Evolutionary conservation across 495 filamentous ascomycete genomes (phyloP), one percentile per base, ranked within the genome.

Genomic region (Choiromyces venosus): DNA sequence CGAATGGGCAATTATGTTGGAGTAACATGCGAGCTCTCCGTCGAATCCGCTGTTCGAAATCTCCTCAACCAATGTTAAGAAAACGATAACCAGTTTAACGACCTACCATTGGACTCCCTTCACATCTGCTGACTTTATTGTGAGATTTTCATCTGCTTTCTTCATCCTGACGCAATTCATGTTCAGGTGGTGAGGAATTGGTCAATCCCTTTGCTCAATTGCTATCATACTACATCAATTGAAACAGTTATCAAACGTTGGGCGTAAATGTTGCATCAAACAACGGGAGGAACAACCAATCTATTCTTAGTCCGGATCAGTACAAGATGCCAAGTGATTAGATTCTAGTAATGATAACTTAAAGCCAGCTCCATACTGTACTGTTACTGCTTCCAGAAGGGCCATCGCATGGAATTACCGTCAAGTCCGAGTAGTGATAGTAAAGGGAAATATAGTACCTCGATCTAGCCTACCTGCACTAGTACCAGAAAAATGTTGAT

Each of bases 221-320:
- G 2, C 46, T 29, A 61, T 29, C 14, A n/a, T 10, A 29, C 52
- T 4, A 29, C 52, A 61, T 61, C 52, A 61, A 61, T 61, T 61
- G 52, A 61, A 61, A 61, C 52, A 29, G 25, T 29, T 61, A 61
- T 61, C 52, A 61, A 61, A 61, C 52, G 10, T 61, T 61, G n/a
- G 52, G 19, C 10, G 12, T 1, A 61, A 29, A 25, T 61, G n/a
- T 14, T 29, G 52, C 9, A 2, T n/a, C n/a, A 1, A 29, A 29
- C 39, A 40, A 14, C 39, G 18, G 39, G 39, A 40, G 18, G 14
- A n/a, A 21, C 25, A 29, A 12, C 46, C 21, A 29, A 61, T 4
- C 10, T 9, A 4, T 61, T 61, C 42, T 25, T 61, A 25, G 52
- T 5, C 52, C 10, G 10, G 25, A 61, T 61, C 52, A 61, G 25